phyloP scores from a whole-genome alignment of 139 green algal genomes.

The Helicosporidium sp. region DNA sequence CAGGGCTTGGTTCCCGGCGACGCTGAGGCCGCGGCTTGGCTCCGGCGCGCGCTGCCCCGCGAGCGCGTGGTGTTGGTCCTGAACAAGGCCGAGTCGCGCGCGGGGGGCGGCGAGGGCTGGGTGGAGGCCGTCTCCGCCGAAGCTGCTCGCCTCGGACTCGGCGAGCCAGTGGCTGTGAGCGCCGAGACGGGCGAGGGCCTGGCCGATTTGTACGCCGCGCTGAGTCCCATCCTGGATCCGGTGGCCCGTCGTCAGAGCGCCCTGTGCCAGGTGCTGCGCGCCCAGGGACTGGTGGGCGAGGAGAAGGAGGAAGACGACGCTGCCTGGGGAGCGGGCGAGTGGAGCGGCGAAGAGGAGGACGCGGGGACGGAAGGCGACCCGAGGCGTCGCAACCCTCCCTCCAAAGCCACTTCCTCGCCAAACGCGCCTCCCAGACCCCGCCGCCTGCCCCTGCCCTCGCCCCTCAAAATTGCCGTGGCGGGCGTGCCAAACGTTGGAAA shows the following conservation, averaged over 20 bases:
- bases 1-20: constrained; percentile 34
- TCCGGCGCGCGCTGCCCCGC: constrained; percentile 16
- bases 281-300: not conserved
- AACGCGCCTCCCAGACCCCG: too few relatives aligned
- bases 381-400: too few relatives aligned
- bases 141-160: constrained; percentile 42
- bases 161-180: constrained; percentile 58
- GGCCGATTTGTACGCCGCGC: constrained; percentile 53
- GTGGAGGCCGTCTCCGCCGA: constrained; percentile 13
- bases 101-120: constrained; percentile 1
- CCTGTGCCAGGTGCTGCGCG: not conserved
- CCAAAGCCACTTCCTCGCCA: too few relatives aligned
- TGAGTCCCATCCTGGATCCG: constrained; percentile 42
- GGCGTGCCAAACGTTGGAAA: constrained; percentile 70
- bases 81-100: constrained; percentile 69
- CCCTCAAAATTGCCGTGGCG: constrained; percentile 42
- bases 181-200: constrained; percentile 74
- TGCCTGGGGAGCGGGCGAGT: not conserved
- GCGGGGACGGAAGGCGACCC: too few relatives aligned
- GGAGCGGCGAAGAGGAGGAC: too few relatives aligned
- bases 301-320: not conserved
- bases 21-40: constrained; percentile 49
- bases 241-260: constrained; percentile 6
- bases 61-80: constrained; percentile 38
- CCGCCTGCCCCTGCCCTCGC: too few relatives aligned